Evolutionary conservation across 1,284 basidiomycete genomes (phyloP).

Genomic region (Ustilago cynodontis): DNA sequence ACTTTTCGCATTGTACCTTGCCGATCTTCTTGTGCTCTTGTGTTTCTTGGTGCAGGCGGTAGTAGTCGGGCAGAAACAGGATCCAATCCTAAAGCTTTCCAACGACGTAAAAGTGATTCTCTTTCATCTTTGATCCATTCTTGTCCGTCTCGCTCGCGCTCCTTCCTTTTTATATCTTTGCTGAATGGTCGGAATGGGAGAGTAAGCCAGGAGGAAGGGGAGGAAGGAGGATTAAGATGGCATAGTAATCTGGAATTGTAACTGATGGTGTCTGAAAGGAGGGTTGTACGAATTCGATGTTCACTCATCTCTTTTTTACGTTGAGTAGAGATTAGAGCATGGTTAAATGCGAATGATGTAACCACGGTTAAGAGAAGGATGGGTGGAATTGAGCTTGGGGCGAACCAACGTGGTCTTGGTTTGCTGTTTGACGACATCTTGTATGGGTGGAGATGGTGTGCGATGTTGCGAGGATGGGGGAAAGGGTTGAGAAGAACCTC

Average conservation of each 20-base stretch:
- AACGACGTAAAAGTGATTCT: slow-evolving; percentile 9
- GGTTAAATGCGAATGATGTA: slow-evolving; percentile 52
- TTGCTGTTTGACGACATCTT: slow-evolving; percentile 1
- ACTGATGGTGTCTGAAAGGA: slow-evolving; percentile 31
- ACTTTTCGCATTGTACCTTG: background rate
- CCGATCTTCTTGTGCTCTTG: too few species aligned
- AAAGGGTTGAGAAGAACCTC: background rate
- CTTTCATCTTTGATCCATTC: slow-evolving; percentile 24
- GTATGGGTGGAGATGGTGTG: background rate
- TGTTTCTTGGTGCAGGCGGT: slow-evolving; percentile 2
- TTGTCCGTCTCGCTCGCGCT: background rate
- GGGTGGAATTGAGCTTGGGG: slow-evolving; percentile 26
- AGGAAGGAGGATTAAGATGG: slow-evolving; percentile 21
- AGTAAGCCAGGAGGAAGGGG: background rate
- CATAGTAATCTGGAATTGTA: slow-evolving; percentile 21
- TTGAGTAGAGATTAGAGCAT: slow-evolving; percentile 38
- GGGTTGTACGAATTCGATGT: slow-evolving; percentile 19
- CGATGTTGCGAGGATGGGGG: background rate
- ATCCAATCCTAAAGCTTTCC: slow-evolving; percentile 21
- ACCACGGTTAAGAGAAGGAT: slow-evolving; percentile 45
- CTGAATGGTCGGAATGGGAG: too few species aligned
- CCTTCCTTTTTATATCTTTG: background rate
- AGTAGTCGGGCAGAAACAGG: background rate
- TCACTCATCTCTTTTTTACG: slow-evolving; percentile 20
- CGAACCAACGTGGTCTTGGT: slow-evolving; percentile 27